Evolutionary conservation across 2,329 filamentous ascomycete species (phyloP).

Genomic region (Calonectria naviculata): DNA sequence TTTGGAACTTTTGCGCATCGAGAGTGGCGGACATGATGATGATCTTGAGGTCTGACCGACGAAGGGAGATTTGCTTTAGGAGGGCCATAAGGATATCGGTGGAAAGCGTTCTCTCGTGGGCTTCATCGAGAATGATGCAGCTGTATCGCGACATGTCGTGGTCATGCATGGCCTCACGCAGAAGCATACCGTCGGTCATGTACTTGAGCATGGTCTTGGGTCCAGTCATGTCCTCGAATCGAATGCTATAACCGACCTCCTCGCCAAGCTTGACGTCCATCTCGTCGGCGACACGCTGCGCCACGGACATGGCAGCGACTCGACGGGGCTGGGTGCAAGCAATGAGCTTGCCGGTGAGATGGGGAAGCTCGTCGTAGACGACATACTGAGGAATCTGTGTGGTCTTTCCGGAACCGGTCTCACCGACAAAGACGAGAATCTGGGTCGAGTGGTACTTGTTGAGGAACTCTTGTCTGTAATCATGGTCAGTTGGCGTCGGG

Average conservation of each 20-base stretch:
- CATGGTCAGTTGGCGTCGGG: neutral
- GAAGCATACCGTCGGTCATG: constrained; percentile 99
- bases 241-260: constrained; percentile 98
- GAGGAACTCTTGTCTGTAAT: constrained; percentile 84
- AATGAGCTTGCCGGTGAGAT: constrained; percentile 86
- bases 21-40: constrained; percentile 99
- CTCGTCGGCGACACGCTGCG: constrained; percentile 96
- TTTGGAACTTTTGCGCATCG: constrained; percentile 97
- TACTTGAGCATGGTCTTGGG: constrained; percentile 95
- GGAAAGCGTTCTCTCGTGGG: constrained; percentile 95
- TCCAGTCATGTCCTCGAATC: constrained; percentile 95
- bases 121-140: constrained; percentile 98
- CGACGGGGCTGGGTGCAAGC: constrained; percentile 97
- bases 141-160: constrained; percentile 92
- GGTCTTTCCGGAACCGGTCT: constrained; percentile 99
- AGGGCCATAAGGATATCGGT: constrained; percentile 98
- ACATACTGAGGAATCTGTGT: constrained; percentile 99
- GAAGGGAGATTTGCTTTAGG: constrained; percentile 86
- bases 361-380: constrained; percentile 94
- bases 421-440: constrained; percentile 98
- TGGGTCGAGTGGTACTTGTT: constrained; percentile 92
- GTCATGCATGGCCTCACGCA: constrained; percentile 97
- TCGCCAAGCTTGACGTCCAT: constrained; percentile 93
- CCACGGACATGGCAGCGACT: constrained; percentile 98
- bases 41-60: constrained; percentile 92